Evolutionary conservation across 1,284 basidiomycete genomes (phyloP), one percentile per base, ranked within the genome.

Genomic region (Vanrija humicola): DNA sequence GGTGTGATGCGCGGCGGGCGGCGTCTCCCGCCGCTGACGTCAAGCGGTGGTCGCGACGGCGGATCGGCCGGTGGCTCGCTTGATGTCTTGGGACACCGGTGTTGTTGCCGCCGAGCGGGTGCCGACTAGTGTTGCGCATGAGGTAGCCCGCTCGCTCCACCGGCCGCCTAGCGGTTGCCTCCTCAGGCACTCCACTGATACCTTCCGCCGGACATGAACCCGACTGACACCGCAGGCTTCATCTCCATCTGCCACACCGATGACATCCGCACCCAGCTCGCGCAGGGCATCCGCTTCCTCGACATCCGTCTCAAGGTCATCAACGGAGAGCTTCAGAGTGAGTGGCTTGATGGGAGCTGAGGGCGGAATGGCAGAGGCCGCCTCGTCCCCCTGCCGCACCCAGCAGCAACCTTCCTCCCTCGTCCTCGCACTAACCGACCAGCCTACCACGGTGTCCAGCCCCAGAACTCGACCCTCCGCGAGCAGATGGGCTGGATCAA

Each of bases 221-320:
- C 21, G 21, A 23, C 34, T 34, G 12, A 42, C 40, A 46, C 21
- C 4, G 5, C 48, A 58, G 55, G 59, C 29, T 61, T 61, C 53
- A 65, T 76, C 43, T 74, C 72, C 6, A 67, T 75, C 55, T 78
- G 77, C 56, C 77, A 77, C 55, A 59, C 55, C 9, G 72, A 65
- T 16, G 64, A 69, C 4, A 64, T 77, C 28, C 50, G 50, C 10
- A 66, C 69, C 38, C 77, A 78, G 63, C 64, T 78, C 3, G 42
- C 50, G 1, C 73, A 77, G 43, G 77, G 89, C 2, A 85, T 92
- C 55, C 85, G 90, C 9, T 82, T 89, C 52, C 68, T 93, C 39
- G 91, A 95, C 66, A 79, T 95, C 49, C 85, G 91, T 1, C 83
- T 94, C 15, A 80, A 87, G 15, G 82, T 88, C 44, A 78, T 86